A percentile compares a stretch with the other conserved stretches of the same genome.
Evolutionary conservation across 805 yeast species (phyloP).

Genomic region (Saccharomycopsis sp.): DNA sequence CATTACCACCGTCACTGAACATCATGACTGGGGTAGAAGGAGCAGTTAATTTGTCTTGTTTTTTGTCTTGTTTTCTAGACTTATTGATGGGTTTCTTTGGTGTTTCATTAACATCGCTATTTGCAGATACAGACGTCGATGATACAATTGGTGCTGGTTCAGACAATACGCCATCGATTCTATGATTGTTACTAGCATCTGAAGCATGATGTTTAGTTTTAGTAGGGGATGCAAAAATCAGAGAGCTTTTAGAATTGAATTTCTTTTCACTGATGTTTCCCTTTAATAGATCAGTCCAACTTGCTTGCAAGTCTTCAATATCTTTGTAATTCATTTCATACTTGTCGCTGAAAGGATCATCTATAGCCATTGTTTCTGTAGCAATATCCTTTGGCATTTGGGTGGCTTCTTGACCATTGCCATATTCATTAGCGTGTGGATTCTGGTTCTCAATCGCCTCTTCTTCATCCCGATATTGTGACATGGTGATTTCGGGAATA

Average conservation of each 20-base stretch:
- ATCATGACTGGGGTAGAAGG: conserved; percentile 17
- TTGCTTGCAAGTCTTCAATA: conserved; percentile 24
- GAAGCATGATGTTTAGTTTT: neutral
- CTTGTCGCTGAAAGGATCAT: conserved; percentile 6
- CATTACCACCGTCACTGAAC: neutral
- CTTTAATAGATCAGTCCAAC: conserved; percentile 28
- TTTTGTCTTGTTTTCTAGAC: neutral
- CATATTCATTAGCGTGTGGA: conserved; percentile 14
- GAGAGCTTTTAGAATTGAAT: conserved; percentile 20
- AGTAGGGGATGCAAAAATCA: neutral
- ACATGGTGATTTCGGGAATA: neutral
- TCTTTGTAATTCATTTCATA: neutral
- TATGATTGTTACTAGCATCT: neutral
- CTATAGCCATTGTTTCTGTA: neutral
- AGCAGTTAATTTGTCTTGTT: conserved; percentile 10
- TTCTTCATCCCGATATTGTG: neutral
- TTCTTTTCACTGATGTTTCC: conserved; percentile 28
- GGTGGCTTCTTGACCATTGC: neutral
- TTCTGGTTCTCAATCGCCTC: conserved; percentile 6
- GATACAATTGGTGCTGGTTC: neutral
- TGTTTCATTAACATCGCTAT: neutral
- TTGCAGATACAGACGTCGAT: neutral
- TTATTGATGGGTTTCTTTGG: neutral
- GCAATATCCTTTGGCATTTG: neutral
- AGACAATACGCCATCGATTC: neutral